These are phyloP conservation scores for Cladosporium cucumerinum DNA, from an alignment of 2,329 filamentous ascomycete species.

Conservation along the genomic window DNA sequence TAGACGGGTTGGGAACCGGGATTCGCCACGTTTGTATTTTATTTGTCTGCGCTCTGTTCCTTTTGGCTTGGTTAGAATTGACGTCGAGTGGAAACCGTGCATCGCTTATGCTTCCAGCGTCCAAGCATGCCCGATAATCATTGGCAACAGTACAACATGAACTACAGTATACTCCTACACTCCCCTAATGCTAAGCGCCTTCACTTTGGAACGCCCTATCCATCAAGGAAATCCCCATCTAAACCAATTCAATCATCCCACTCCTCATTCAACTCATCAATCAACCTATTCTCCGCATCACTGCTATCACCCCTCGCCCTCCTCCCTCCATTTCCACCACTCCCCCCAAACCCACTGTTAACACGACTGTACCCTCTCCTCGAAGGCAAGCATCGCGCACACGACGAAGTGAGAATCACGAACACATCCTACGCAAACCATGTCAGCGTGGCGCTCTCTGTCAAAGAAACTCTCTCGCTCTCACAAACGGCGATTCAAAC, in stretches of 20 bases:
- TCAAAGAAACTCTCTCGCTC: background rate
- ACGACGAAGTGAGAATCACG: constrained; percentile 66
- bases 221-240: background rate
- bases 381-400: constrained; percentile 62
- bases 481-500: background rate
- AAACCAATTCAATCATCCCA: constrained; percentile 68
- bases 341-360: constrained; percentile 25
- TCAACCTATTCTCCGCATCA: constrained; percentile 89
- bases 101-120: no score
- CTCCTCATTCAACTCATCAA: constrained; percentile 94
- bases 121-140: no score
- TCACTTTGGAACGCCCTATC: background rate
- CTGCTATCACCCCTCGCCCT: constrained; percentile 43
- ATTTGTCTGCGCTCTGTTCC: no score
- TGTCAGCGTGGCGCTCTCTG: background rate
- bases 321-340: constrained; percentile 30
- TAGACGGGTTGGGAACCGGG: background rate
- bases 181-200: background rate
- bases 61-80: no score
- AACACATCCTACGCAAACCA: constrained; percentile 51
- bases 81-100: no score
- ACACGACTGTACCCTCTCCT: constrained; percentile 66
- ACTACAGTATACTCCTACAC: background rate
- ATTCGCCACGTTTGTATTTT: background rate
- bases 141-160: no score